These are phyloP conservation scores for Phialemoniopsis sp. DNA, from an alignment of 2,329 filamentous ascomycete species.

Conservation along the genomic window DNA sequence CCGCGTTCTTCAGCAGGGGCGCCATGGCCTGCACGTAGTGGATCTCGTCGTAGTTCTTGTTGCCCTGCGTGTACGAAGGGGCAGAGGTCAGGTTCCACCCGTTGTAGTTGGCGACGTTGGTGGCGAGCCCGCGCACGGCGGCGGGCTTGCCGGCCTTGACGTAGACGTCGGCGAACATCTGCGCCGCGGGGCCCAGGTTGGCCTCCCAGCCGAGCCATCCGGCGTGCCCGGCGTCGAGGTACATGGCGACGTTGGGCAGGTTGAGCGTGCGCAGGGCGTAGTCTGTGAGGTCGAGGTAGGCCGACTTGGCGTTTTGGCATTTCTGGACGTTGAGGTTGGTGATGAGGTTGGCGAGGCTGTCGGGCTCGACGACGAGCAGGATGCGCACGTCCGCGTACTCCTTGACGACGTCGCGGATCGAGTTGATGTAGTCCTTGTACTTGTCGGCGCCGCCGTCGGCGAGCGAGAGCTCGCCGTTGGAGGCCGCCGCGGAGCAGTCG, in stretches of 20 bases:
- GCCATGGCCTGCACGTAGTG: constrained; percentile 63
- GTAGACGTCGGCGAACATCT: constrained; percentile 42
- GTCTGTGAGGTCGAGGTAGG: constrained; percentile 44
- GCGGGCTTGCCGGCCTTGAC: constrained; percentile 43
- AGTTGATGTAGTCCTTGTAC: constrained; percentile 53
- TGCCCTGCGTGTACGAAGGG: constrained; percentile 39
- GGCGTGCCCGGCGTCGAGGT: constrained; percentile 53
- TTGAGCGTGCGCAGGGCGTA: constrained; percentile 49
- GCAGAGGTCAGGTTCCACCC: constrained; percentile 34
- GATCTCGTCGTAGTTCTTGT: constrained; percentile 46
- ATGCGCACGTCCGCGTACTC: constrained; percentile 37
- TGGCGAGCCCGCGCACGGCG: constrained; percentile 48
- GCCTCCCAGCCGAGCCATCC: constrained; percentile 56
- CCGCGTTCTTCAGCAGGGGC: constrained; percentile 47
- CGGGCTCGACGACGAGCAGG: constrained; percentile 47
- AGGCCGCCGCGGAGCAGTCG: constrained; percentile 53
- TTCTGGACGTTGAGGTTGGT: constrained; percentile 49
- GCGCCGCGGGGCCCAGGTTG: constrained; percentile 44
- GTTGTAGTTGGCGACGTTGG: constrained; percentile 59
- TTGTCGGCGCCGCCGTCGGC: constrained; percentile 44
- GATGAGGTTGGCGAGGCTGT: constrained; percentile 55
- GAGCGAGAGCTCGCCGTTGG: constrained; percentile 51
- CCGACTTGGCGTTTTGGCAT: constrained; percentile 40
- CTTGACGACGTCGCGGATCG: constrained; percentile 34
- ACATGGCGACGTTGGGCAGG: constrained; percentile 53